phyloP scores from a whole-genome alignment of 1,284 basidiomycete species.

The Tetrapyrgos nigripes region DNA sequence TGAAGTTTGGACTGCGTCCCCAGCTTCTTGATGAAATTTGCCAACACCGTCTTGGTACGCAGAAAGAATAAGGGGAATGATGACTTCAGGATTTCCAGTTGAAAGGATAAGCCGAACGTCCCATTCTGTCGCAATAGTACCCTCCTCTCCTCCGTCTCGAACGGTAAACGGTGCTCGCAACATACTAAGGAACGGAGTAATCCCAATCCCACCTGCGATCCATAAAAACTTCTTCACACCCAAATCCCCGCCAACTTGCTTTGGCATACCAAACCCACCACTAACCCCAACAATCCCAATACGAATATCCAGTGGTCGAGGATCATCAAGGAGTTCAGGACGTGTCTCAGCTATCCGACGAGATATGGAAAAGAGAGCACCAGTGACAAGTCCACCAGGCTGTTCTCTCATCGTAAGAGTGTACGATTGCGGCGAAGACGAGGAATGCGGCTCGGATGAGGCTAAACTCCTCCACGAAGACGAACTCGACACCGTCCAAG shows the following conservation, averaged over 20 bases:
- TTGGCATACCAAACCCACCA: constrained; percentile 45
- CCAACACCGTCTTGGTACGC: constrained; percentile 25
- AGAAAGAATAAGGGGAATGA: constrained; percentile 42
- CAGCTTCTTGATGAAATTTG: constrained; percentile 11
- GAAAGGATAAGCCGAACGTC: constrained; percentile 53
- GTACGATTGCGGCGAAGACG: constrained; percentile 33
- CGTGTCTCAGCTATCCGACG: constrained; percentile 42
- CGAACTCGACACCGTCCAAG: constrained; percentile 56
- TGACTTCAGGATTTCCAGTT: constrained; percentile 55
- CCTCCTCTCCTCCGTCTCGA: constrained; percentile 12
- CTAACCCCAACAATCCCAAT: constrained; percentile 47
- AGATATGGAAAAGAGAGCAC: constrained; percentile 55
- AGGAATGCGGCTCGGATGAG: constrained; percentile 39
- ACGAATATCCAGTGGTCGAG: constrained; percentile 39
- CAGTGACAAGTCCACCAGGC: constrained; percentile 57
- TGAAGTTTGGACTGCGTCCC: not conserved
- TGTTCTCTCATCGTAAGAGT: constrained; percentile 59
- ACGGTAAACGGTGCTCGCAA: constrained; percentile 32
- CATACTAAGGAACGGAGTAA: constrained; percentile 66
- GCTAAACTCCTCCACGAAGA: not conserved
- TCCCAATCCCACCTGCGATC: constrained; percentile 63
- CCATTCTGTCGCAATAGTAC: constrained; percentile 20
- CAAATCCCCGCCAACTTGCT: not conserved
- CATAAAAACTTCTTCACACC: constrained; percentile 37
- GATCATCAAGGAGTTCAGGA: constrained; percentile 46